Evolutionary conservation across 305 asterid species (phyloP).

Genomic region (Nicotiana rustica): DNA sequence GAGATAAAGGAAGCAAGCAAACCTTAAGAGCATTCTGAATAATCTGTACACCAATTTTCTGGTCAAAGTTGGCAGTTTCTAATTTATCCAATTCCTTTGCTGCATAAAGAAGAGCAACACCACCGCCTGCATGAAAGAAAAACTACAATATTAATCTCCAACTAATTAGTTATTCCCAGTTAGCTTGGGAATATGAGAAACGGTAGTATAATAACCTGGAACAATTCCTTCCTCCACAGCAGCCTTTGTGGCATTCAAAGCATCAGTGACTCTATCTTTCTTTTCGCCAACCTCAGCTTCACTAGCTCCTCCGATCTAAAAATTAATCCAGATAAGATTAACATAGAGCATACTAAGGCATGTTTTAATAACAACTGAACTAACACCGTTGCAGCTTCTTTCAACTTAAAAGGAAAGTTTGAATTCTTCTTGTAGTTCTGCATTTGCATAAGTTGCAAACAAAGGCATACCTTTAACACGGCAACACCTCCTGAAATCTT

Average conservation of each 20-base stretch:
- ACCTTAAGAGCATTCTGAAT: slow-evolving; percentile 94
- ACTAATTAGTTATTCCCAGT: neutral
- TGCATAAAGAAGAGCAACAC: slow-evolving; percentile 88
- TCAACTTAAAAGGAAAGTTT: neutral
- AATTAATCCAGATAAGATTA: neutral
- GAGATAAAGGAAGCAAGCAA: slow-evolving; percentile 8
- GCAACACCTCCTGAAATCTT: slow-evolving; percentile 89
- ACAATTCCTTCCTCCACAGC: slow-evolving; percentile 96
- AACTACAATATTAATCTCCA: neutral
- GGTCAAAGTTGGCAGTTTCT: slow-evolving; percentile 84
- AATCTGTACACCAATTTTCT: slow-evolving; percentile 91
- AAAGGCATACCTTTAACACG: slow-evolving; percentile 66
- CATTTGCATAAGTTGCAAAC: slow-evolving; percentile 3
- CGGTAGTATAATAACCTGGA: slow-evolving; percentile 53
- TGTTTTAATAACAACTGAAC: neutral
- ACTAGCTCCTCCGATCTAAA: slow-evolving; percentile 92
- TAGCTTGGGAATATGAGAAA: neutral
- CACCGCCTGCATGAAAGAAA: slow-evolving; percentile 63
- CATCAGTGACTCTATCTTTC: slow-evolving; percentile 92
- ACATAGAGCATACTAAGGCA: neutral
- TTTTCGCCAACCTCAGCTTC: slow-evolving; percentile 91
- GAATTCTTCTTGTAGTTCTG: neutral
- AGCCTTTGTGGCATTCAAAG: slow-evolving; percentile 89
- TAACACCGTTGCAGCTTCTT: neutral
- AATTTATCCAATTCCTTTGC: slow-evolving; percentile 78